A percentile compares a stretch with the other conserved stretches of the same genome.
Conservation (phyloP, 2,329 filamentous ascomycete species). For the Pseudonectria foliicola region DNA sequence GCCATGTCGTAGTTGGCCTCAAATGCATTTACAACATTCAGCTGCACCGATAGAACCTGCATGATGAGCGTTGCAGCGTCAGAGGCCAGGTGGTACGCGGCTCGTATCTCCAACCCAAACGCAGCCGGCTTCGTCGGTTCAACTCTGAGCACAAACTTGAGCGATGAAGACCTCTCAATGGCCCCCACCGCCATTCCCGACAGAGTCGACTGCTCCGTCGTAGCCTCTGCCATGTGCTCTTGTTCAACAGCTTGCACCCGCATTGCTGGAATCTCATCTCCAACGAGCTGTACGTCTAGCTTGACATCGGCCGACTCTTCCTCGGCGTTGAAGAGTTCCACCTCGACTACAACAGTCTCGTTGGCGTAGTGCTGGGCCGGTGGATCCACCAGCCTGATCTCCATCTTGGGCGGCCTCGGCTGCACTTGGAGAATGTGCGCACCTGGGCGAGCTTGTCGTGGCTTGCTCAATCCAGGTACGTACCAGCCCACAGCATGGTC, state of each 20-base stretch:
- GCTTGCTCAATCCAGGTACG: constrained; percentile 33
- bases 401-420: constrained; percentile 87
- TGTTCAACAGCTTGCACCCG: constrained; percentile 32
- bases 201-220: constrained; percentile 36
- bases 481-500: constrained; percentile 44
- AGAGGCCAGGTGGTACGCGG: constrained; percentile 70
- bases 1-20: constrained; percentile 86
- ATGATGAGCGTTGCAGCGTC: constrained; percentile 76
- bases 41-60: constrained; percentile 60
- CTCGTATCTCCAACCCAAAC: constrained; percentile 64
- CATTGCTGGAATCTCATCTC: constrained; percentile 44
- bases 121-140: constrained; percentile 44
- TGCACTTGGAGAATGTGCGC: constrained; percentile 61
- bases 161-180: constrained; percentile 39
- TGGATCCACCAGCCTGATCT: constrained; percentile 58
- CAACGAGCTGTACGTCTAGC: constrained; percentile 61
- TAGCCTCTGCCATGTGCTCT: constrained; percentile 25
- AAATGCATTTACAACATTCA: constrained; percentile 76
- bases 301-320: constrained; percentile 68
- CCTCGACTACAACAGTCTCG: constrained; percentile 60
- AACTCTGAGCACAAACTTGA: constrained; percentile 40
- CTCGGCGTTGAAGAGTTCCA: constrained; percentile 76
- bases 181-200: constrained; percentile 36
- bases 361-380: constrained; percentile 76
- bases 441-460: constrained; percentile 41